Evolutionary conservation across 176 grass and related monocot species (phyloP).

Genomic region (barley (Hordeum vulgare)): MorexV3_pseudomolecules_assembly NC_058524.1:9441700-9442199

Average conservation of each 20-base stretch:
- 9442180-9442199: conserved; percentile 24
- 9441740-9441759: conserved; percentile 17
- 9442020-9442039: not conserved
- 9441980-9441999: conserved; percentile 16
- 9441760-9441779: conserved; percentile 29
- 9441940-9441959: conserved; percentile 24
- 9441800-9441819: not conserved
- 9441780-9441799: conserved; percentile 18
- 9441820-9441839: conserved; percentile 21
- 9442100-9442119: not conserved
- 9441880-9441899: conserved; percentile 19
- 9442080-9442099: not conserved
- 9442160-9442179: conserved; percentile 14
- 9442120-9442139: not conserved
- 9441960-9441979: conserved; percentile 8
- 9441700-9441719: conserved; percentile 7
- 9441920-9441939: conserved; percentile 22
- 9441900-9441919: conserved; percentile 7
- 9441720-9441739: conserved; percentile 17
- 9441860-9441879: not conserved
- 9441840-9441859: conserved; percentile 3
- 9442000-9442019: not conserved
- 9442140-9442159: not conserved
- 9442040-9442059: not conserved
- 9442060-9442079: not conserved